These are phyloP conservation scores for Gorgonomyces haynaldii DNA, from an alignment of 192 early-diverging fungal genomes.

Conservation along the genomic window DNA sequence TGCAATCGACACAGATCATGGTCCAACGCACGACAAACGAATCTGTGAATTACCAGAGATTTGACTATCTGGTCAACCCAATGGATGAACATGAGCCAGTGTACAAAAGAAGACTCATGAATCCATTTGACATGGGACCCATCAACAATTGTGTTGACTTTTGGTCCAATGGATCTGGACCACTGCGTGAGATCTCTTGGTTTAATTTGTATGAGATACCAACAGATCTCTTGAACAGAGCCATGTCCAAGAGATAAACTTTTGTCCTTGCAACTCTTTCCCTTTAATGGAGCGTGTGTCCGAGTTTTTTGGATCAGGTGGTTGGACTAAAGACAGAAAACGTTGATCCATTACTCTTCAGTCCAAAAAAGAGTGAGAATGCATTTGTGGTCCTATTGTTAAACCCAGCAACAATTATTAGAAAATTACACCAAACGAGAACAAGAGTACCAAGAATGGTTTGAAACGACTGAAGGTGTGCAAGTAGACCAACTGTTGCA, in stretches of 20 bases:
- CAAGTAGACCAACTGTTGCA: too few species aligned
- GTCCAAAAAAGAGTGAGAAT: too few species aligned
- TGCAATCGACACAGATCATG: conserved; percentile 70
- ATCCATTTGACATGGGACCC: conserved; percentile 74
- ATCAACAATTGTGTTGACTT: conserved; percentile 77
- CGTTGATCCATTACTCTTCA: too few species aligned
- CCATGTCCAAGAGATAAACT: conserved; percentile 4
- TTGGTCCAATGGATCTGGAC: conserved; percentile 31
- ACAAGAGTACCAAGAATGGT: too few species aligned
- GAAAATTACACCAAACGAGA: too few species aligned
- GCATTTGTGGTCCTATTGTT: too few species aligned
- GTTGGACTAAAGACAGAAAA: too few species aligned
- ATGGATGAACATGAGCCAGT: conserved; percentile 25
- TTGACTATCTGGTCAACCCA: conserved; percentile 40
- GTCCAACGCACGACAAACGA: conserved; percentile 84
- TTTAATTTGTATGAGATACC: conserved; percentile 9
- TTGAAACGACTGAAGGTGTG: too few species aligned
- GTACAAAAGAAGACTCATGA: conserved; percentile 28
- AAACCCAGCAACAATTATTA: too few species aligned
- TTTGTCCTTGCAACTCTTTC: too few species aligned
- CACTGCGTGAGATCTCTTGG: conserved; percentile 7
- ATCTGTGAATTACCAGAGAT: conserved; percentile 67
- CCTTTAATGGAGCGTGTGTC: too few species aligned
- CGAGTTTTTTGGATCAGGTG: too few species aligned
- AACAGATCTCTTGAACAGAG: not conserved